Conservation (phyloP, 2,329 filamentous ascomycete species). For the Claviceps sp. region DNA sequence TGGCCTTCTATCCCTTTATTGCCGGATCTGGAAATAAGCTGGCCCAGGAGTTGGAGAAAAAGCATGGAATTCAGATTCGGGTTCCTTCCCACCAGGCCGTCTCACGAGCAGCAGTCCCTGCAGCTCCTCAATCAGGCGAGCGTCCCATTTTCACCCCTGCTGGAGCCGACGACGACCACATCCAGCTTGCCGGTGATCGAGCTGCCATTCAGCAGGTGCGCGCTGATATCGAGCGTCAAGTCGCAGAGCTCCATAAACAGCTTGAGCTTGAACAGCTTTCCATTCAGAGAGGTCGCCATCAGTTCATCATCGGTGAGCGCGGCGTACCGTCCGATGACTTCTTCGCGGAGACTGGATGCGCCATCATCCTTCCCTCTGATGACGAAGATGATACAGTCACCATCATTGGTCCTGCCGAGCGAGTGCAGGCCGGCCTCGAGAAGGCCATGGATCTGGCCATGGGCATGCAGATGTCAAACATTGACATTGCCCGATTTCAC, state of each 20-base stretch:
- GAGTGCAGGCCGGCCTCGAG: constrained; percentile 62
- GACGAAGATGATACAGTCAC: constrained; percentile 75
- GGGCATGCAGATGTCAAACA: constrained; percentile 70
- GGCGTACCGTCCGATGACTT: constrained; percentile 75
- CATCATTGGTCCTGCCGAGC: constrained; percentile 65
- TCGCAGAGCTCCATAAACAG: constrained; percentile 60
- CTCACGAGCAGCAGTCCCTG: constrained; percentile 55
- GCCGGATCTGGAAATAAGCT: constrained; percentile 62
- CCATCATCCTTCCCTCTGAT: constrained; percentile 65
- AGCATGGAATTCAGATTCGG: constrained; percentile 64
- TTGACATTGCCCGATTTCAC: constrained; percentile 74
- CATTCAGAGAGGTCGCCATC: constrained; percentile 77
- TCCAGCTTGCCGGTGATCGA: constrained; percentile 78
- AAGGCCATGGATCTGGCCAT: constrained; percentile 80
- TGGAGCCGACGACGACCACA: constrained; percentile 55
- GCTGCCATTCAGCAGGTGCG: constrained; percentile 66
- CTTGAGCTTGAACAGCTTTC: constrained; percentile 66
- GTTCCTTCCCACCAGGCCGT: constrained; percentile 74
- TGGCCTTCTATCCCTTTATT: constrained; percentile 93
- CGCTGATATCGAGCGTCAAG: constrained; percentile 67
- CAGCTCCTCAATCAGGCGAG: constrained; percentile 47
- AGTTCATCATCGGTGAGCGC: constrained; percentile 83
- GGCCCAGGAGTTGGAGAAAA: constrained; percentile 58
- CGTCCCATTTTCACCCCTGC: constrained; percentile 59
- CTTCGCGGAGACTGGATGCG: constrained; percentile 79